Conservation (phyloP, 768 basidiomycete genomes). For the Phylloporus arenicola region DNA sequence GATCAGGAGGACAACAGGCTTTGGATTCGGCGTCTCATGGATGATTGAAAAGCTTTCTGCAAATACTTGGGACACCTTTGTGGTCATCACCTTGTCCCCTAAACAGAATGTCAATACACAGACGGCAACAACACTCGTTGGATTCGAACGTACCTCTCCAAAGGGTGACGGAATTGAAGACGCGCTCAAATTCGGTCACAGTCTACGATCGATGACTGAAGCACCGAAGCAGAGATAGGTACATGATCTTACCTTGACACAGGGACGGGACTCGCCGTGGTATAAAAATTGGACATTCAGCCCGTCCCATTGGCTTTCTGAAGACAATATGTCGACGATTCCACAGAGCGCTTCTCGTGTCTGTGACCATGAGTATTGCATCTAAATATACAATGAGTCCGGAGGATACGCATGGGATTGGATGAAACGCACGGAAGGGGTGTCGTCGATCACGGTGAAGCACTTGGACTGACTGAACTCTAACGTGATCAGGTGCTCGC, state of each 20-base stretch:
- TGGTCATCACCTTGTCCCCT: slow-evolving; percentile 16
- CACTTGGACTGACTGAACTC: slow-evolving; percentile 15
- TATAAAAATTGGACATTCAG: slow-evolving; percentile 18
- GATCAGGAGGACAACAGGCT: slow-evolving; percentile 13
- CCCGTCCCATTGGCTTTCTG: slow-evolving; percentile 13
- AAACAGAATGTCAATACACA: neutral
- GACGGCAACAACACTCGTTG: neutral
- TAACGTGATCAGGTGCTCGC: slow-evolving; percentile 1
- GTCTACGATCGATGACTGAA: slow-evolving; percentile 5
- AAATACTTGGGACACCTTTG: slow-evolving; percentile 17
- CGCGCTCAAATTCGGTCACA: slow-evolving; percentile 10
- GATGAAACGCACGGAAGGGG: slow-evolving; percentile 10
- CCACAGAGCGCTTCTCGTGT: slow-evolving; percentile 17
- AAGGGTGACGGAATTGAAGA: slow-evolving; percentile 17
- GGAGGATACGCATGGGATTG: too few species aligned
- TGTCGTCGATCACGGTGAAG: slow-evolving; percentile 22
- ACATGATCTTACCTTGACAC: slow-evolving; percentile 8
- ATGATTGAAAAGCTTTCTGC: slow-evolving; percentile 10
- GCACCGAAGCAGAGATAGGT: neutral
- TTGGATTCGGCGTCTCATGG: slow-evolving; percentile 1
- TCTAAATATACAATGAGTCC: slow-evolving; percentile 10
- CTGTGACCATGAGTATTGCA: slow-evolving; percentile 20
- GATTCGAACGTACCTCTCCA: slow-evolving; percentile 15
- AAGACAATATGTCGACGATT: slow-evolving; percentile 8
- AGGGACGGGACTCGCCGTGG: neutral